Conservation (phyloP, 2,329 filamentous ascomycete genomes). For the Fusarium scirpi region DNA sequence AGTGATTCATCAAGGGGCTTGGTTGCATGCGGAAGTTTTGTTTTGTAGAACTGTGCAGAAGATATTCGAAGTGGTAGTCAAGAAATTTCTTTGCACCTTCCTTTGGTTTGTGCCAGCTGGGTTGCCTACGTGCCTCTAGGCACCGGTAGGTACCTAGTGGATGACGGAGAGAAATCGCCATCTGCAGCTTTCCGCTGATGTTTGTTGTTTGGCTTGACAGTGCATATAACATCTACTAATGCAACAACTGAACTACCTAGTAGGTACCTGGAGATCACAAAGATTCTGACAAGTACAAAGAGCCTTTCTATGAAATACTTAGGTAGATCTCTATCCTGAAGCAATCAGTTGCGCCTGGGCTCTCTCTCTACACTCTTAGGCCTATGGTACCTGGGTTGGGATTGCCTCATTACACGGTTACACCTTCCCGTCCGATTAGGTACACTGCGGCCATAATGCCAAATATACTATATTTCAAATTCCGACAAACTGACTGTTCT, state of each 20-base stretch:
- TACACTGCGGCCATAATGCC: background rate
- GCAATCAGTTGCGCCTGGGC: too few species aligned
- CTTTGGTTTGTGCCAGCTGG: background rate
- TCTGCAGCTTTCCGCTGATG: constrained; percentile 13
- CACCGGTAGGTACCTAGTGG: background rate
- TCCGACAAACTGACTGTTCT: background rate
- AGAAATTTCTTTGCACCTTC: background rate
- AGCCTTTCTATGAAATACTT: too few species aligned
- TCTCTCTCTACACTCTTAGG: too few species aligned
- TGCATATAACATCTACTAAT: background rate
- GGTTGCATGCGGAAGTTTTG: background rate
- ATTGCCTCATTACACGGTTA: background rate
- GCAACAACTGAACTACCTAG: background rate
- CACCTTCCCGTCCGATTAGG: background rate
- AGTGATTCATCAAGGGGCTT: constrained; percentile 24
- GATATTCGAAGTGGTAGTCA: background rate
- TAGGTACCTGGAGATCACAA: too few species aligned
- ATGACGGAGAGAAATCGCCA: background rate
- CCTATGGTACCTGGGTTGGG: background rate
- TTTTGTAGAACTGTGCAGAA: background rate
- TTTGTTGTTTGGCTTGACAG: constrained; percentile 5
- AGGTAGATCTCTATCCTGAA: too few species aligned
- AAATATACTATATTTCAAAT: background rate
- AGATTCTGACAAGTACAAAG: too few species aligned
- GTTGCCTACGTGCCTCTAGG: background rate